Conservation (phyloP, 169 alveolate genomes). For the Babesia ovata region DNA sequence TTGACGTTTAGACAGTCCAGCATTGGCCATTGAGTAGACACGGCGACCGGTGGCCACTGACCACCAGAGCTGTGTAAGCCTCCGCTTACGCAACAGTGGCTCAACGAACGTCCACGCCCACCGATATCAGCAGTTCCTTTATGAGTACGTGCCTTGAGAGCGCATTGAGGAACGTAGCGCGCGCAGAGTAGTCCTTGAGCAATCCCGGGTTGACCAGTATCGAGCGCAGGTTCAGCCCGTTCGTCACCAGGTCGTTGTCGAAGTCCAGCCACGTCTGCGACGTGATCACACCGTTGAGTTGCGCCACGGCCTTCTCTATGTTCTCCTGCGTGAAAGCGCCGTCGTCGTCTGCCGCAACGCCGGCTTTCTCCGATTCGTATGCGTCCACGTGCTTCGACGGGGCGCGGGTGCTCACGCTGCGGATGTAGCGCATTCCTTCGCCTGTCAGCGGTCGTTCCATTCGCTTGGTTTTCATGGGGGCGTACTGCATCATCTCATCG, state of each 20-base stretch:
- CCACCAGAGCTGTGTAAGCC: too few species aligned
- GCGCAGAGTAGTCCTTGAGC: constrained; percentile 32
- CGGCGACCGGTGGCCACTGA: too few species aligned
- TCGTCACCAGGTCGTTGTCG: constrained; percentile 48
- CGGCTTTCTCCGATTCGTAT: constrained; percentile 57
- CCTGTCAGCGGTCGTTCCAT: constrained; percentile 55
- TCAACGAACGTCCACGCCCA: constrained; percentile 55
- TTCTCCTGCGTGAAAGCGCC: constrained; percentile 24
- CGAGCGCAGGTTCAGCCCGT: constrained; percentile 54
- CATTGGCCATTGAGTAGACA: too few species aligned
- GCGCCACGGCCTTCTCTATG: constrained; percentile 42
- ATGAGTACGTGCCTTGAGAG: constrained; percentile 36
- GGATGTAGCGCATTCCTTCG: constrained; percentile 64
- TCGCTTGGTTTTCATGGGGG: constrained; percentile 47
- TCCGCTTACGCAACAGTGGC: background rate
- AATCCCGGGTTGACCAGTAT: constrained; percentile 48
- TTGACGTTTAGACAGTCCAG: too few species aligned
- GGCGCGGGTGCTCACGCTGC: constrained; percentile 71
- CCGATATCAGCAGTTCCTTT: constrained; percentile 38
- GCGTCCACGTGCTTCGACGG: constrained; percentile 78
- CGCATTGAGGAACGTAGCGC: constrained; percentile 49
- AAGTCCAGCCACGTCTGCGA: constrained; percentile 60
- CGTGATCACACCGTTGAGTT: constrained; percentile 35
- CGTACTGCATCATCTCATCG: constrained; percentile 40
- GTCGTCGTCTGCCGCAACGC: constrained; percentile 10